phyloP scores from a whole-genome alignment of 768 basidiomycete genomes.

The Suillus tomentosus region DNA sequence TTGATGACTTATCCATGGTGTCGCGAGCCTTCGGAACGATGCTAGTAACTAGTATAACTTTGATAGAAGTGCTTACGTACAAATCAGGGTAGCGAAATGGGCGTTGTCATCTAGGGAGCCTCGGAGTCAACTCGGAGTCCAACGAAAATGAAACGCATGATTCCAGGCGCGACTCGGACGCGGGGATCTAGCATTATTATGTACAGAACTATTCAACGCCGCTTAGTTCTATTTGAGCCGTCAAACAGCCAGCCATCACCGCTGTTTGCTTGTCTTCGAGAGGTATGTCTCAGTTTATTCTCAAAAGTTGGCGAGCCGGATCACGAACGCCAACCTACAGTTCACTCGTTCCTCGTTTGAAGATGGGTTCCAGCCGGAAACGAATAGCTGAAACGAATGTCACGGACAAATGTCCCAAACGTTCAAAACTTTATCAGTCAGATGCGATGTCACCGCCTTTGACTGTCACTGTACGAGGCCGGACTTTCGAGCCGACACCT shows the following conservation, averaged over 20 bases:
- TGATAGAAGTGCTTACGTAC: background rate
- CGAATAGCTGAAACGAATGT: slow-evolving; percentile 19
- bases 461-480: slow-evolving; percentile 38
- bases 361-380: slow-evolving; percentile 22
- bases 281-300: background rate
- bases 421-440: slow-evolving; percentile 27
- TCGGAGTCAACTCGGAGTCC: background rate
- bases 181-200: slow-evolving; percentile 3
- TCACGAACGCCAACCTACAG: background rate
- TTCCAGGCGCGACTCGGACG: background rate
- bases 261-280: slow-evolving; percentile 4
- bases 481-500: slow-evolving; percentile 45
- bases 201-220: background rate
- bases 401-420: slow-evolving; percentile 21
- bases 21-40: background rate
- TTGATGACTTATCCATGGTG: slow-evolving; percentile 38
- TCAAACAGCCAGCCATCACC: background rate
- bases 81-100: background rate
- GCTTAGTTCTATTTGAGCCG: background rate
- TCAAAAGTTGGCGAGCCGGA: background rate
- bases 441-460: slow-evolving; percentile 24
- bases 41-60: background rate
- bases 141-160: background rate
- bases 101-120: background rate
- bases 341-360: background rate